Evolutionary conservation across 2,329 filamentous ascomycete species (phyloP).

Genomic region (Fusarium clavum): DNA sequence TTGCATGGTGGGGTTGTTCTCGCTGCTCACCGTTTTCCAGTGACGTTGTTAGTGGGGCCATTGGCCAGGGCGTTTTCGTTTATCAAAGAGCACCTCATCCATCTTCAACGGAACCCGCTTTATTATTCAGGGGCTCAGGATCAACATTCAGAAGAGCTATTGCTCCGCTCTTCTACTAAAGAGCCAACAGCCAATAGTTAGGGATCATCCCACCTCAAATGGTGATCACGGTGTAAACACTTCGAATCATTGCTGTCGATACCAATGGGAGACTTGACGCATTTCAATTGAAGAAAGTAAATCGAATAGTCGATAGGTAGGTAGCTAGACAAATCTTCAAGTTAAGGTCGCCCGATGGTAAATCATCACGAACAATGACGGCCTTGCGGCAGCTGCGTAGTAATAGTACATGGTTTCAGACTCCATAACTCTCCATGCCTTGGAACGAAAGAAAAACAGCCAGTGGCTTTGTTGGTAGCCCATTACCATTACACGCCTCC

Average conservation of each 20-base stretch:
- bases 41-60: constrained; percentile 44
- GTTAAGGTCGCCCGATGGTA: neutral
- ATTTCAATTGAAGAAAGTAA: neutral
- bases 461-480: neutral
- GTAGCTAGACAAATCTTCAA: neutral
- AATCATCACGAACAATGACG: constrained; percentile 6
- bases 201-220: neutral
- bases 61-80: neutral
- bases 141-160: neutral
- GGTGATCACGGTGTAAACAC: neutral
- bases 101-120: constrained; percentile 21
- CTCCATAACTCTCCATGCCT: constrained; percentile 23
- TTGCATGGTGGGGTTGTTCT: constrained; percentile 33
- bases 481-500: constrained; percentile 14
- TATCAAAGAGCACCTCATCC: neutral
- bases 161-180: neutral
- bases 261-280: neutral
- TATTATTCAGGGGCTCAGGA: neutral
- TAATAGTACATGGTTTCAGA: constrained; percentile 25
- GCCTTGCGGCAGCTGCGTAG: constrained; percentile 19
- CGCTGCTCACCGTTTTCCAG: constrained; percentile 11
- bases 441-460: constrained; percentile 18
- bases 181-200: neutral
- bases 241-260: neutral
- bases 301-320: neutral